A percentile compares a stretch with the other conserved stretches of the same genome.
Conservation (phyloP, 768 basidiomycete genomes). For the Leccinum fibrillosum region DNA sequence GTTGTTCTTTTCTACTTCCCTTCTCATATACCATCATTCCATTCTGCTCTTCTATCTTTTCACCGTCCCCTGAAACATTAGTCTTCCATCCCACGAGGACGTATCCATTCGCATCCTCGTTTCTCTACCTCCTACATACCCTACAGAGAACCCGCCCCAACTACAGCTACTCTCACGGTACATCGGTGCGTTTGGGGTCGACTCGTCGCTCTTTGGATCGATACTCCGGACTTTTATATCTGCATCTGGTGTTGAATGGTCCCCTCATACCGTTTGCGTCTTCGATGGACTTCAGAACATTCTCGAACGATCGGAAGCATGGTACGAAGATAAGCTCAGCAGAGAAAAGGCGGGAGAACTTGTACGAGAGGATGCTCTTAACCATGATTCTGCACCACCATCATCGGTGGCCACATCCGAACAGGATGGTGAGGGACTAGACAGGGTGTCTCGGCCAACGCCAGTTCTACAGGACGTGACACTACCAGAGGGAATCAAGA, state of each 20-base stretch:
- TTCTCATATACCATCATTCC: neutral
- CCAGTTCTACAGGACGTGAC: slow-evolving; percentile 13
- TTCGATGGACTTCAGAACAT: slow-evolving; percentile 85
- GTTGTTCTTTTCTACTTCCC: neutral
- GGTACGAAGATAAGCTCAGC: slow-evolving; percentile 70
- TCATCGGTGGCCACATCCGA: slow-evolving; percentile 4
- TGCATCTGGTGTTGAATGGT: slow-evolving; percentile 72
- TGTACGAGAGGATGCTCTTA: slow-evolving; percentile 49
- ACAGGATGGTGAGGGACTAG: slow-evolving; percentile 4
- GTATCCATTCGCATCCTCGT: slow-evolving; percentile 54
- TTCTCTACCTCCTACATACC: slow-evolving; percentile 60
- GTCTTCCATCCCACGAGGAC: slow-evolving; percentile 53
- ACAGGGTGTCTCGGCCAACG: neutral
- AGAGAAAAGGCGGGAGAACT: slow-evolving; percentile 53
- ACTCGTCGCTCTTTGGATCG: slow-evolving; percentile 69
- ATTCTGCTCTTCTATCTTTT: neutral
- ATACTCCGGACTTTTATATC: slow-evolving; percentile 83
- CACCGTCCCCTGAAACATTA: slow-evolving; percentile 17
- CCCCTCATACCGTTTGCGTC: slow-evolving; percentile 69
- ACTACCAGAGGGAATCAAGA: slow-evolving; percentile 60
- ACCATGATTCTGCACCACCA: slow-evolving; percentile 15
- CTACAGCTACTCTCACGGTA: slow-evolving; percentile 84
- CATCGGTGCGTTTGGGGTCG: slow-evolving; percentile 74
- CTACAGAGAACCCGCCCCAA: slow-evolving; percentile 66
- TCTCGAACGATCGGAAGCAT: slow-evolving; percentile 58